Conservation (phyloP, 768 basidiomycete species). For the Phylloporus rhodoxanthus region DNA sequence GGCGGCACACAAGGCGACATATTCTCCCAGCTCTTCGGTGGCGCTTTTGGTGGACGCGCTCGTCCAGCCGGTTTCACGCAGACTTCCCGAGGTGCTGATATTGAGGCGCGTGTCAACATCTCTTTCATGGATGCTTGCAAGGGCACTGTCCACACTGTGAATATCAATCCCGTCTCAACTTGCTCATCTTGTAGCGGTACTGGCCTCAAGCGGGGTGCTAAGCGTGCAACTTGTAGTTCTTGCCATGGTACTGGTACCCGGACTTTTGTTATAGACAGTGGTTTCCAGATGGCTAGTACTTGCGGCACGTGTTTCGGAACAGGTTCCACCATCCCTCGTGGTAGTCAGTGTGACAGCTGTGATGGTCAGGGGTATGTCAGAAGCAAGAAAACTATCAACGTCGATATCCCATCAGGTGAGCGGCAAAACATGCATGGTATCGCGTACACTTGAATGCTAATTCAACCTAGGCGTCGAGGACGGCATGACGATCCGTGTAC, state of each 20-base stretch:
- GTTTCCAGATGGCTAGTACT: slow-evolving; percentile 95
- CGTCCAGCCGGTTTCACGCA: slow-evolving; percentile 40
- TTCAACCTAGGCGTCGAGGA: slow-evolving; percentile 75
- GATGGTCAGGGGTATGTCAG: slow-evolving; percentile 86
- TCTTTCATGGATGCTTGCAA: slow-evolving; percentile 94
- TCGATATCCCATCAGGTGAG: slow-evolving; percentile 83
- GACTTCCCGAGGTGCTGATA: slow-evolving; percentile 63
- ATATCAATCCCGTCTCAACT: slow-evolving; percentile 73
- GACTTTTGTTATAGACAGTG: slow-evolving; percentile 85
- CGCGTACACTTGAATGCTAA: slow-evolving; percentile 7
- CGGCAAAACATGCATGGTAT: slow-evolving; percentile 7
- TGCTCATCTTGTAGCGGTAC: slow-evolving; percentile 81
- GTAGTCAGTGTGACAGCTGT: slow-evolving; percentile 73
- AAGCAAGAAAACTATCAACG: slow-evolving; percentile 65
- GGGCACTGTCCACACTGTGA: slow-evolving; percentile 71
- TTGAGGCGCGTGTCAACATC: slow-evolving; percentile 71
- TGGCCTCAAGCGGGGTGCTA: slow-evolving; percentile 82
- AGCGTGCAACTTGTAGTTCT: slow-evolving; percentile 67
- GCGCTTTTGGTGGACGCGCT: slow-evolving; percentile 47
- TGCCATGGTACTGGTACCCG: slow-evolving; percentile 86
- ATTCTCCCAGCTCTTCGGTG: slow-evolving; percentile 82
- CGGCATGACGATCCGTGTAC: slow-evolving; percentile 84
- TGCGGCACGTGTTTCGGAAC: slow-evolving; percentile 78
- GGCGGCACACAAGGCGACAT: slow-evolving; percentile 55
- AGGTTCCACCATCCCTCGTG: slow-evolving; percentile 74